Evolutionary conservation across 2,329 filamentous ascomycete genomes (phyloP), one percentile per base, ranked within the genome.

Genomic region (Aspergillus glaucus): DNA sequence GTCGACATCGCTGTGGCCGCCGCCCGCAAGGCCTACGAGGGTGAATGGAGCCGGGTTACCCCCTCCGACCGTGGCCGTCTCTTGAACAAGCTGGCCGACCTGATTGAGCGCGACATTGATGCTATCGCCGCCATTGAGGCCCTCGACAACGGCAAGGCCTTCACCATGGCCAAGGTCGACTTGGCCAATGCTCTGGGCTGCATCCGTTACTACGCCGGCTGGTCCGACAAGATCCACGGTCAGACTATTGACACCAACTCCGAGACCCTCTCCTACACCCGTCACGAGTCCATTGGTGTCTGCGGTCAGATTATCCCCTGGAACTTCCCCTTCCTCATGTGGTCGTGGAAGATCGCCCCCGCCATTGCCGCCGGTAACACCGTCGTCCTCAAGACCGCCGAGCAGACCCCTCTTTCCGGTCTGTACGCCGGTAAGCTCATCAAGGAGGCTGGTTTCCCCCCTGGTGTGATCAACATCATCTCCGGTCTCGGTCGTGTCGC

Each of bases 151-250:
- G 71, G 71, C 58, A 74, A 74, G 62, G 63, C 71, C 40, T 53
- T 71, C 43, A 58, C 58, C 46, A 69, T 72, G 55, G 68, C 71
- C 51, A 87, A 84, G 71, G 84, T 80, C 53, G 91, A 96, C 63
- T 80, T 95, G 43, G 75, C 69, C 50, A 78, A 79, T 60, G 82
- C 85, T 48, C 78, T 82, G 51, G 84, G 78, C 65, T 87, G 82
- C 75, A 70, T 95, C 65, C 82, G 90, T 72, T 96, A 92, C 77
- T 93, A 92, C 62, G 89, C 80, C 65, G 89, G 90, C 55, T 95
- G 87, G 86, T 93, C 78, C 88, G 94, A 95, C 79, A 95, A 95
- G 84, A 87, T 94, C 59, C 79, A 87, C 75, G 89, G 89, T 71
- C 89, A 91, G 79, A 88, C 89, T 54, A 83, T 93, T 55, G 87